Evolutionary conservation across 2,329 filamentous ascomycete genomes (phyloP).

Genomic region (Chaetomiaceae sp.): DNA sequence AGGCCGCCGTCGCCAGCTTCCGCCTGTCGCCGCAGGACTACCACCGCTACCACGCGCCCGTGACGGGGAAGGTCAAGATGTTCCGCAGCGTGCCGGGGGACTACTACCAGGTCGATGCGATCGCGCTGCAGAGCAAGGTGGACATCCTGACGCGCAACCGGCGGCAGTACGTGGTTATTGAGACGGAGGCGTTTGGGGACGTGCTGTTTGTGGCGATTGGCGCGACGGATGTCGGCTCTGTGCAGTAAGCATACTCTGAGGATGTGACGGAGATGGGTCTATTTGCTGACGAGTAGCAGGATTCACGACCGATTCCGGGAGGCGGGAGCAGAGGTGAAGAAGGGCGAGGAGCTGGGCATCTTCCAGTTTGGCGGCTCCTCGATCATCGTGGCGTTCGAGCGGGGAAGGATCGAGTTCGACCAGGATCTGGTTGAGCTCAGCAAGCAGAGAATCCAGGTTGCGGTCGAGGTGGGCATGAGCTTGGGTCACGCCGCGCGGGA

Average conservation of each 20-base stretch:
- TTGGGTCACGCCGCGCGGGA: neutral
- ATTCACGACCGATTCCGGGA: neutral
- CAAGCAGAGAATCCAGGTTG: neutral
- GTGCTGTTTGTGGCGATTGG: conserved; percentile 39
- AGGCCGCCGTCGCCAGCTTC: conserved; percentile 35
- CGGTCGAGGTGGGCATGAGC: conserved; percentile 4
- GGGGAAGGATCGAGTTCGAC: neutral
- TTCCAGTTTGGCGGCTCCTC: conserved; percentile 4
- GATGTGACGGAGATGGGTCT: neutral
- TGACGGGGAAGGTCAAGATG: conserved; percentile 33
- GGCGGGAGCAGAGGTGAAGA: neutral
- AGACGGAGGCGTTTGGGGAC: conserved; percentile 34
- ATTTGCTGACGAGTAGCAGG: neutral
- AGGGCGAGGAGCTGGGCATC: conserved; percentile 1
- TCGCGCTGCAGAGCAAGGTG: conserved; percentile 27
- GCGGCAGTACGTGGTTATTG: conserved; percentile 33
- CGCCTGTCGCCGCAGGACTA: conserved; percentile 40
- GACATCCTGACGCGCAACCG: conserved; percentile 34
- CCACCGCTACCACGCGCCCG: conserved; percentile 40
- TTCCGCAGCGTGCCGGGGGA: conserved; percentile 35
- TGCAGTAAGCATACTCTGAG: conserved; percentile 26
- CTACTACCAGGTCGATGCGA: conserved; percentile 39
- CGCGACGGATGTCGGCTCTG: conserved; percentile 35
- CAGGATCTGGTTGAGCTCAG: conserved; percentile 1
- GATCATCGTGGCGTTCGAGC: conserved; percentile 2